Evolutionary conservation across 257 asterid species (phyloP), one percentile per base, ranked within the genome.

Genomic region (Paulownia fortunei): DNA sequence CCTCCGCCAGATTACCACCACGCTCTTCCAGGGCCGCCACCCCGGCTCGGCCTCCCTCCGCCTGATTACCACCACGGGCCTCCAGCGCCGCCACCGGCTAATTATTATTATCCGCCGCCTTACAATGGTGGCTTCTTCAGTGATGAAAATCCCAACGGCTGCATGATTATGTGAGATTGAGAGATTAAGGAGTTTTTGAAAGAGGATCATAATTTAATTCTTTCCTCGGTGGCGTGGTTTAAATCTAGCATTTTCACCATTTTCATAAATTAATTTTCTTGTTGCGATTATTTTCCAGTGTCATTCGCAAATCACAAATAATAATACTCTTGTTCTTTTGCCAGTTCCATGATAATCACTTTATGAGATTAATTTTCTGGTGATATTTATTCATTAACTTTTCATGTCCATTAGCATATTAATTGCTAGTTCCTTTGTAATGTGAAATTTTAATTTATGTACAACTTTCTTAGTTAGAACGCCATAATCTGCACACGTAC

Each of bases 121-220:
- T 16, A 51, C 36, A 32, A 77, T 36, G 82, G 79, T 36, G 84
- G 85, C 36, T 52, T 26, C 55, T 83, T 75, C 56, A 73, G 80
- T 59, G 84, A 83, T 56, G 83, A 83, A 66, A 79, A 86, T 61
- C 89, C 87, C 51, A 81, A 86, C 44, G 81, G 60, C 16, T 86
- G 89, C 86, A 37, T n/a, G 32, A 74, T 76, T 56, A 79, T 81
- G 84, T 83, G 81, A 81, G 39, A 19, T 23, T 6, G 1, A 4
- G 4, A 16, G 71, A 63, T 46, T 46, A 67, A 9, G 10, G 41
- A 23, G 3, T 6, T 23, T 11, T 26, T 47, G 9, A 13, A 13
- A 41, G 47, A 8, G 2, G 13, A 8, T n/a, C n/a, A n/a, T n/a
- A n/a, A n/a, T n/a, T n/a, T n/a, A n/a, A n/a, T n/a, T n/a, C n/a